Percentiles rank a stretch among this genome's conserved stretches.
These are phyloP conservation scores for Lenwebbia sp. DNA, from an alignment of 345 rosid species.

Conservation along the genomic window DNA sequence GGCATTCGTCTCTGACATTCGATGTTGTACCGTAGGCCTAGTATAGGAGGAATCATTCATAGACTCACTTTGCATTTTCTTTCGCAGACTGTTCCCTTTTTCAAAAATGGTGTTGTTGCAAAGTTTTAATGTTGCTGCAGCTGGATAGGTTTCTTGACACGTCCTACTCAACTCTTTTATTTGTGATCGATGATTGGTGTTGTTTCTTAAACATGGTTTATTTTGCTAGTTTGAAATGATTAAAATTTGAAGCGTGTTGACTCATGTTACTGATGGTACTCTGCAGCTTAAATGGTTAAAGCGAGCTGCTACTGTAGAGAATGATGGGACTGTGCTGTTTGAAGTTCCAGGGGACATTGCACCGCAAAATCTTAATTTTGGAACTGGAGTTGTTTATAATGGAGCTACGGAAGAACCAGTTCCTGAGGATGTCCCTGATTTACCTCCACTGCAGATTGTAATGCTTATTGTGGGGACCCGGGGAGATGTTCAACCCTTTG, in stretches of 20 bases:
- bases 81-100: neutral
- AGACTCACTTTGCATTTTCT: neutral
- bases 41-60: neutral
- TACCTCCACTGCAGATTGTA: conserved; percentile 45
- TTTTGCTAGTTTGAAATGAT: neutral
- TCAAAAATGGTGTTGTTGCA: neutral
- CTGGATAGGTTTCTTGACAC: neutral
- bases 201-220: neutral
- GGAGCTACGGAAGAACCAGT: conserved; percentile 16
- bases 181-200: neutral
- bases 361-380: conserved; percentile 15
- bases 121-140: neutral
- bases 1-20: neutral
- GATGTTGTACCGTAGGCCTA: neutral
- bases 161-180: neutral
- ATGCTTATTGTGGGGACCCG: conserved; percentile 61
- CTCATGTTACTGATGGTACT: neutral
- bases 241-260: neutral
- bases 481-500: conserved; percentile 63
- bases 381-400: conserved; percentile 10
- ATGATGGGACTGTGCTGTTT: conserved; percentile 43
- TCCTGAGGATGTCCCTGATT: conserved; percentile 1
- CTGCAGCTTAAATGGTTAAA: conserved; percentile 42
- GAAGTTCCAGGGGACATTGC: conserved; percentile 33
- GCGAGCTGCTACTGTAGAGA: conserved; percentile 23